phyloP scores from a whole-genome alignment of 2,329 filamentous ascomycete species.

The Aureobasidium sp. region DNA sequence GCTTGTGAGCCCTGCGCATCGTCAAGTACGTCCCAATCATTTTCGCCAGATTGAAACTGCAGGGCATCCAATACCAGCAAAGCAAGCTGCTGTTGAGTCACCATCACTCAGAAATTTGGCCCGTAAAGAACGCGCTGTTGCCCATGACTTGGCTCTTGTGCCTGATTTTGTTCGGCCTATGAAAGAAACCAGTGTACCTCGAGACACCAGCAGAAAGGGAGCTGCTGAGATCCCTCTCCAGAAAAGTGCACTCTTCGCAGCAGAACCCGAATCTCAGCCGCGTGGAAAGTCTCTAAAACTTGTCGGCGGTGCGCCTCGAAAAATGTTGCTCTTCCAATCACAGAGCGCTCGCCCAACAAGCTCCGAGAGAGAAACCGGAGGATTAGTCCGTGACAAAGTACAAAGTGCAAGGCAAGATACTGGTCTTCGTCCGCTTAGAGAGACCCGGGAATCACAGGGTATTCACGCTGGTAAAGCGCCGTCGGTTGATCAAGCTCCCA shows the following conservation, averaged over 20 bases:
- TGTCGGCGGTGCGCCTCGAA: slow-evolving; percentile 33
- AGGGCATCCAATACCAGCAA: background rate
- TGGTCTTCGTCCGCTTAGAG: background rate
- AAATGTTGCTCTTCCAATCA: slow-evolving; percentile 39
- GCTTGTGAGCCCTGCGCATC: background rate
- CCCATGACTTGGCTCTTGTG: background rate
- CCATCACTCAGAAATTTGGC: slow-evolving; percentile 9
- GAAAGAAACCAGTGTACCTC: background rate
- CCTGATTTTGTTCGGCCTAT: background rate
- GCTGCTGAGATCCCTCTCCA: background rate
- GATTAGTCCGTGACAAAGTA: background rate
- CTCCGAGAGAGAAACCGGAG: background rate
- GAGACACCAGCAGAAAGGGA: background rate
- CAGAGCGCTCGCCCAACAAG: slow-evolving; percentile 20
- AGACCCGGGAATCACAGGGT: background rate
- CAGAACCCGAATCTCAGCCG: background rate
- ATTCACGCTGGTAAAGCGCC: background rate
- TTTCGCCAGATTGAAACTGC: background rate
- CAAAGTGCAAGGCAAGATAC: background rate
- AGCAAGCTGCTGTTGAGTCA: slow-evolving; percentile 4
- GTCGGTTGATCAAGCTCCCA: background rate
- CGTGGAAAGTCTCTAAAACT: slow-evolving; percentile 33
- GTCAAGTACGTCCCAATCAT: slow-evolving; percentile 22
- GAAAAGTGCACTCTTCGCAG: background rate
- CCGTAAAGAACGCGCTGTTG: background rate